Evolutionary conservation across 139 green algal genomes (phyloP).

Genomic region (Cymbomonas tetramitiformis): DNA sequence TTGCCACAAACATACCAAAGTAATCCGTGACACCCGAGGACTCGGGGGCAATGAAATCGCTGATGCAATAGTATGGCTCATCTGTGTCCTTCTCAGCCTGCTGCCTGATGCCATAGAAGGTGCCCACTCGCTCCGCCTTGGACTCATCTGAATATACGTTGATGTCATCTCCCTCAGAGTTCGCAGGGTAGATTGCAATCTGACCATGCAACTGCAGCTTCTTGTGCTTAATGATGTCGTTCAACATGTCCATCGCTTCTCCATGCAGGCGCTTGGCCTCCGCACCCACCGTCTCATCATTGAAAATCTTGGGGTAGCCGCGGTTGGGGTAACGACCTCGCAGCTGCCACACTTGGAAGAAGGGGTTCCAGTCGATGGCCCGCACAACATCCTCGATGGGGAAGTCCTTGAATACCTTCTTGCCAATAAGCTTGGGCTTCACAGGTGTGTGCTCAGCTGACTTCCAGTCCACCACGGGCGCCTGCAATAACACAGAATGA

Average conservation of each 20-base stretch:
- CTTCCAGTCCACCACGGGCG: constrained; percentile 59
- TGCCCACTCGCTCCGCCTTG: constrained; percentile 21
- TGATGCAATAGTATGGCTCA: constrained; percentile 73
- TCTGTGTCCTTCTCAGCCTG: constrained; percentile 78
- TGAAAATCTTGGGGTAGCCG: constrained; percentile 98
- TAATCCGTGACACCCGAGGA: constrained; percentile 73
- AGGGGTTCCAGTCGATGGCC: constrained; percentile 98
- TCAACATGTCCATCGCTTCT: constrained; percentile 64
- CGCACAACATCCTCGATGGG: constrained; percentile 77
- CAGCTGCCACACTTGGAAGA: constrained; percentile 98
- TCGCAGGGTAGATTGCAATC: constrained; percentile 79
- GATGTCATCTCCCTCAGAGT: constrained; percentile 84
- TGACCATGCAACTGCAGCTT: constrained; percentile 60
- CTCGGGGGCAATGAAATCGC: constrained; percentile 89
- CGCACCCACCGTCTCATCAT: constrained; percentile 80
- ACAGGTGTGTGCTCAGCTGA: constrained; percentile 56
- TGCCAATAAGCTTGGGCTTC: constrained; percentile 55
- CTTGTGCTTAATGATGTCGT: constrained; percentile 76
- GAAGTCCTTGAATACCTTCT: constrained; percentile 53
- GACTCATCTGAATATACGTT: constrained; percentile 59
- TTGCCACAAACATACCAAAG: constrained; percentile 78
- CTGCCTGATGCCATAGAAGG: constrained; percentile 35
- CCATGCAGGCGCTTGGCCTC: constrained; percentile 95
- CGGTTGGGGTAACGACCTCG: constrained; percentile 92
- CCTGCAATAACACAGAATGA: constrained; percentile 19